These are phyloP conservation scores for Coemansia sp. DNA, from an alignment of 371 early-diverging fungal species.

Conservation along the genomic window DNA sequence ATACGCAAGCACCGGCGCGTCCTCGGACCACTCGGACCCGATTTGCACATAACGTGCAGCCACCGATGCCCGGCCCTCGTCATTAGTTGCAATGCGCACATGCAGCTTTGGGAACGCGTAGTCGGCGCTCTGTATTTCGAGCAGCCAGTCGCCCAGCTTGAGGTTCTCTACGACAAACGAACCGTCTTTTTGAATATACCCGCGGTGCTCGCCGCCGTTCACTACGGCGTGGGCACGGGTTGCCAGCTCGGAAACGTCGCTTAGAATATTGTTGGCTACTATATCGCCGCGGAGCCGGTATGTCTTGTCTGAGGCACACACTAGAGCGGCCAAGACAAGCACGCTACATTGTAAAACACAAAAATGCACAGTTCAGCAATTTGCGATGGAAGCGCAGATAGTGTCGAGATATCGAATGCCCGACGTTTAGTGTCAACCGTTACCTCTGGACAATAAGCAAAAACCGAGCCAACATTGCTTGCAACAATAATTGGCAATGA, in stretches of 20 bases:
- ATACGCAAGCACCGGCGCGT: constrained; percentile 48
- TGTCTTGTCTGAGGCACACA: constrained; percentile 21
- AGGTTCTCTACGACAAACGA: constrained; percentile 53
- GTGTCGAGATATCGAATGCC: no score
- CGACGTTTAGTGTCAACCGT: neutral
- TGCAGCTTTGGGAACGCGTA: constrained; percentile 56
- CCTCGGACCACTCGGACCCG: constrained; percentile 54
- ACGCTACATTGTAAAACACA: constrained; percentile 7
- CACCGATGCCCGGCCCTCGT: constrained; percentile 46
- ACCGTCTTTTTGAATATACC: constrained; percentile 54
- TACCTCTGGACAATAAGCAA: constrained; percentile 36
- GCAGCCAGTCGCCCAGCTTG: constrained; percentile 53
- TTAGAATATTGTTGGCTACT: constrained; percentile 25
- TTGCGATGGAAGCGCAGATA: neutral
- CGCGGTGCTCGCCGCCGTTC: constrained; percentile 54
- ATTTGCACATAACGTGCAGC: constrained; percentile 51
- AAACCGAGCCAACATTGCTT: constrained; percentile 12
- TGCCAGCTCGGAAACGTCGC: constrained; percentile 32
- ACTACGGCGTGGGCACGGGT: constrained; percentile 49
- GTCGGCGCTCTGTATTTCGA: constrained; percentile 51
- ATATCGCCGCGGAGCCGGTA: constrained; percentile 45
- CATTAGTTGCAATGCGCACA: constrained; percentile 41
- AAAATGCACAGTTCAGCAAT: neutral
- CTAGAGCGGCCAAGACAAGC: constrained; percentile 14
- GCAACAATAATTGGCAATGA: neutral